Conservation (phyloP, 2,329 filamentous ascomycete genomes). For the Basipetospora chlamydospora region DNA sequence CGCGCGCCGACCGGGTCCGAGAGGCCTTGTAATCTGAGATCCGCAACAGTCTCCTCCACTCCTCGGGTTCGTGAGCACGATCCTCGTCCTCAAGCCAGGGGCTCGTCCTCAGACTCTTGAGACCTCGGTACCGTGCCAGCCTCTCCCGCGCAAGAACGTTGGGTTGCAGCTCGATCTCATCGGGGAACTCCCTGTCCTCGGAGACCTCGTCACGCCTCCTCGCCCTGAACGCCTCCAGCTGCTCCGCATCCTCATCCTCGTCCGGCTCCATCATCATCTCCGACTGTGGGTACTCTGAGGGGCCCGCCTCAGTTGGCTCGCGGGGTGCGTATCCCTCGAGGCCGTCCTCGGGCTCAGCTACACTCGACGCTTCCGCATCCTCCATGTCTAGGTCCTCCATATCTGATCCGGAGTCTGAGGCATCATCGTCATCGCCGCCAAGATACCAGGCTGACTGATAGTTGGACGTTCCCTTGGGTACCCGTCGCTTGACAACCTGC, state of each 20-base stretch:
- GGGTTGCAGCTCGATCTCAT: slow-evolving; percentile 90
- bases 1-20: slow-evolving; percentile 59
- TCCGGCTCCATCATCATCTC: slow-evolving; percentile 82
- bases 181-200: slow-evolving; percentile 89
- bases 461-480: slow-evolving; percentile 82
- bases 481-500: slow-evolving; percentile 49
- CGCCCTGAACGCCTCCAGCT: slow-evolving; percentile 68
- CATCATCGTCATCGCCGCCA: slow-evolving; percentile 59
- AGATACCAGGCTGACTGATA: slow-evolving; percentile 95
- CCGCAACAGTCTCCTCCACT: slow-evolving; percentile 75
- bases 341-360: slow-evolving; percentile 67
- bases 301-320: slow-evolving; percentile 60
- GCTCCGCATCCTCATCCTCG: slow-evolving; percentile 62
- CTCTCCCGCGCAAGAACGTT: slow-evolving; percentile 76
- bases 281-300: slow-evolving; percentile 84
- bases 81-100: slow-evolving; percentile 85
- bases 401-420: slow-evolving; percentile 73
- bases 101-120: slow-evolving; percentile 83
- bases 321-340: slow-evolving; percentile 52
- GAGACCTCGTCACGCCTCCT: slow-evolving; percentile 67
- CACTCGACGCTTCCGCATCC: slow-evolving; percentile 40
- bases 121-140: slow-evolving; percentile 69
- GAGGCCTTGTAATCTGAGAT: slow-evolving; percentile 83
- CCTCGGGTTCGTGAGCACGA: slow-evolving; percentile 69
- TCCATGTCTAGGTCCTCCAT: slow-evolving; percentile 41